These are phyloP conservation scores for Dioszegia hungarica DNA, from an alignment of 768 basidiomycete species.

Conservation along the genomic window DNA sequence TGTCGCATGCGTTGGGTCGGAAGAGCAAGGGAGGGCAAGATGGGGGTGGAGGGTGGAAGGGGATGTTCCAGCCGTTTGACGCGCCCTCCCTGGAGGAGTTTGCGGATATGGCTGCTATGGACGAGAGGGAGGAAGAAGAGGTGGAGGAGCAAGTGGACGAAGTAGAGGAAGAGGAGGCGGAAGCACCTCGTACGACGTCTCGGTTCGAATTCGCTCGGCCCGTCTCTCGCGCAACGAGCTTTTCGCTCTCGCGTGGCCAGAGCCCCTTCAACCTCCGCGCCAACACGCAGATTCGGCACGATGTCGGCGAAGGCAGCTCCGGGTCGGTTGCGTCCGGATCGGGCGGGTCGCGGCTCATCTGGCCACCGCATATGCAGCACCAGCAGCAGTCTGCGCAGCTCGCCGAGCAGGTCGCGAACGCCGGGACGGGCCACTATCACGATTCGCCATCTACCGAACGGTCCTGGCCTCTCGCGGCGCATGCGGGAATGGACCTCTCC, in stretches of 20 bases:
- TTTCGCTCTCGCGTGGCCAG: constrained; percentile 19
- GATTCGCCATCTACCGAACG: constrained; percentile 5
- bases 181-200: constrained; percentile 27
- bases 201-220: constrained; percentile 42
- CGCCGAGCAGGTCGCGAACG: background rate
- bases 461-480: constrained; percentile 1
- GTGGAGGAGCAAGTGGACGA: background rate
- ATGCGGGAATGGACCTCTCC: background rate
- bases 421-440: background rate
- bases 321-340: background rate
- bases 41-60: background rate
- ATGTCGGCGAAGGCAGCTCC: background rate
- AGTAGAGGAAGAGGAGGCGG: background rate
- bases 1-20: background rate
- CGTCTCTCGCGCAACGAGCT: background rate
- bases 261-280: constrained; percentile 28
- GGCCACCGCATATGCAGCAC: constrained; percentile 6
- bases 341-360: constrained; percentile 1
- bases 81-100: background rate
- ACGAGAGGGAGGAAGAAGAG: constrained; percentile 2
- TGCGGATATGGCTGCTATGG: constrained; percentile 3
- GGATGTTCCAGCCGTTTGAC: constrained; percentile 36
- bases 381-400: constrained; percentile 1
- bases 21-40: background rate
- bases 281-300: constrained; percentile 2